Evolutionary conservation across 768 basidiomycete species (phyloP).

Genomic region (Saitozyma sp.): DNA sequence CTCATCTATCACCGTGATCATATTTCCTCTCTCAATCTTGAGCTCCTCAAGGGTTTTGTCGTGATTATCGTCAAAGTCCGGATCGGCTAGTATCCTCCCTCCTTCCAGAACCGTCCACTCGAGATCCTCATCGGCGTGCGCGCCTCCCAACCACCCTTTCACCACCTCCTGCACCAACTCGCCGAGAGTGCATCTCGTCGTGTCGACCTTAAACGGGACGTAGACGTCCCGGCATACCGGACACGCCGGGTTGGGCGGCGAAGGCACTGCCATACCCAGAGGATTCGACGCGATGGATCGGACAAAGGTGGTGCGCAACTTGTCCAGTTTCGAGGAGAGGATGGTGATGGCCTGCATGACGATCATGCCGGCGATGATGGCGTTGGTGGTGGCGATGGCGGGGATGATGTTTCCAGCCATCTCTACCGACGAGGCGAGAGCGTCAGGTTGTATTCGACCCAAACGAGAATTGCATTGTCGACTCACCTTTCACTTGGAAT

Average conservation of each 20-base stretch:
- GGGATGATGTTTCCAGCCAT: slow-evolving; percentile 99
- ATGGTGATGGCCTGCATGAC: slow-evolving; percentile 88
- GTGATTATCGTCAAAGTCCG: slow-evolving; percentile 89
- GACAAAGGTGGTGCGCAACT: slow-evolving; percentile 3
- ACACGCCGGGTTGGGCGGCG: slow-evolving; percentile 72
- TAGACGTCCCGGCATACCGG: slow-evolving; percentile 87
- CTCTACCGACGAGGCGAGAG: slow-evolving; percentile 58
- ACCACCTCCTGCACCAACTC: slow-evolving; percentile 71
- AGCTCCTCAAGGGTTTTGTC: slow-evolving; percentile 77
- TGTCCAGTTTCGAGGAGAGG: slow-evolving; percentile 61
- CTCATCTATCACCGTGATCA: slow-evolving; percentile 85
- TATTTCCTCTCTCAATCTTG: slow-evolving; percentile 77
- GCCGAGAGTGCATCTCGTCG: slow-evolving; percentile 66
- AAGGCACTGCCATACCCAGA: slow-evolving; percentile 67
- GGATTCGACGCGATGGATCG: slow-evolving; percentile 60
- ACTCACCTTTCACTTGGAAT: slow-evolving; percentile 92
- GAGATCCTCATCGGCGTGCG: slow-evolving; percentile 56
- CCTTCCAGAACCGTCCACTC: slow-evolving; percentile 71
- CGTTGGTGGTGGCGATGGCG: slow-evolving; percentile 98
- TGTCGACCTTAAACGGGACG: slow-evolving; percentile 70
- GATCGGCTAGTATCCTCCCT: slow-evolving; percentile 80
- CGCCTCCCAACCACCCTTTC: slow-evolving; percentile 54
- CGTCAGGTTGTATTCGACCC: neutral
- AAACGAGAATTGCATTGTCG: neutral
- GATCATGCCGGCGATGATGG: slow-evolving; percentile 90